phyloP scores from a whole-genome alignment of 2,329 filamentous ascomycete species.

The Ceratocystiopsis sp. region DNA sequence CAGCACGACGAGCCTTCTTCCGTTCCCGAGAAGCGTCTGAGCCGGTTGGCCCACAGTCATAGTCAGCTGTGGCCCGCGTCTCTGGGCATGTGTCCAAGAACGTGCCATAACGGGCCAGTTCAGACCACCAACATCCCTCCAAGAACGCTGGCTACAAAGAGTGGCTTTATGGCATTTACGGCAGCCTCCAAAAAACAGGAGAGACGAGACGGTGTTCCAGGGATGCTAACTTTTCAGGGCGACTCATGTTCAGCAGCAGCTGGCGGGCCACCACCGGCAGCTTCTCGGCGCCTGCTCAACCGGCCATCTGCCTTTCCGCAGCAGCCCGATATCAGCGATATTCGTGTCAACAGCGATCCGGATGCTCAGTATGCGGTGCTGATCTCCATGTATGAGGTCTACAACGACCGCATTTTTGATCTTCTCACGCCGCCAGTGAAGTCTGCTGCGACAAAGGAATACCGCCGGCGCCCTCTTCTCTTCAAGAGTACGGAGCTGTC shows the following conservation, averaged over 20 bases:
- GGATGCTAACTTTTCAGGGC: too few species aligned
- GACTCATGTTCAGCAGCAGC: too few species aligned
- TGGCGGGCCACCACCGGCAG: slow-evolving; percentile 28
- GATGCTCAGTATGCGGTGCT: slow-evolving; percentile 72
- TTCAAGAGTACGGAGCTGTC: slow-evolving; percentile 87
- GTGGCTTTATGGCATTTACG: slow-evolving; percentile 26
- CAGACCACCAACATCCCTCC: not conserved
- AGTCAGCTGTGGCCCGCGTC: too few species aligned
- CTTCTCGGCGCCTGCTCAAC: slow-evolving; percentile 45
- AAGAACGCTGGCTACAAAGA: too few species aligned
- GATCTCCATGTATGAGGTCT: slow-evolving; percentile 97
- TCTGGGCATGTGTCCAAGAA: too few species aligned
- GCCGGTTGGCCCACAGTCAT: too few species aligned
- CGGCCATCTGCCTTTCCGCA: slow-evolving; percentile 57
- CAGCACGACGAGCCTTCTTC: slow-evolving; percentile 7
- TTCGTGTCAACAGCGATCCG: slow-evolving; percentile 49
- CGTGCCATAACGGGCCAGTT: not conserved
- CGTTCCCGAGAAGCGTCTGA: too few species aligned
- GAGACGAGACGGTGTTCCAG: too few species aligned
- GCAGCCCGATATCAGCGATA: slow-evolving; percentile 54
- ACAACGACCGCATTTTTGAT: slow-evolving; percentile 96
- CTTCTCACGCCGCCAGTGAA: slow-evolving; percentile 52
- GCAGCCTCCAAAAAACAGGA: slow-evolving; percentile 16
- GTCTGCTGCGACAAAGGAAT: slow-evolving; percentile 47
- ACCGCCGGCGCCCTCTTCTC: slow-evolving; percentile 59